Evolutionary conservation across 1,139 yeast species (phyloP).

Genomic region (Nematodospora anomalae): DNA sequence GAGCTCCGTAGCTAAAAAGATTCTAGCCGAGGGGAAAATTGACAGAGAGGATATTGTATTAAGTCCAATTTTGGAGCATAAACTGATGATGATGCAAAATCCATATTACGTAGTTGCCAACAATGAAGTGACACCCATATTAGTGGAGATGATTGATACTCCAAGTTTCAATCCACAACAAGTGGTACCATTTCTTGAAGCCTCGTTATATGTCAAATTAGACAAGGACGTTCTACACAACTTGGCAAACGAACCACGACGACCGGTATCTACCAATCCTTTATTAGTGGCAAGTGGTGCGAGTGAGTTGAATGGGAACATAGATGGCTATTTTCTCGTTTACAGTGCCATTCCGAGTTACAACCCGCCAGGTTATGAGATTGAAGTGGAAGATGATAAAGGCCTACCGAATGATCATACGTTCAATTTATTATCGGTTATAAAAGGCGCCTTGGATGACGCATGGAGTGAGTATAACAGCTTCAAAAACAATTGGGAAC

Average conservation of each 20-base stretch:
- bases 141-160: constrained; percentile 69
- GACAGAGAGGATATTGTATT: constrained; percentile 16
- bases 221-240: constrained; percentile 60
- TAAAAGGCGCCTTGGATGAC: constrained; percentile 57
- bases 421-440: constrained; percentile 45
- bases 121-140: constrained; percentile 49
- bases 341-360: constrained; percentile 65
- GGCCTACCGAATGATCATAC: constrained; percentile 28
- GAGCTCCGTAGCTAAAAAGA: constrained; percentile 18
- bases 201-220: constrained; percentile 60
- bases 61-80: constrained; percentile 2
- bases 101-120: constrained; percentile 26
- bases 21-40: constrained; percentile 3
- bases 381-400: constrained; percentile 27
- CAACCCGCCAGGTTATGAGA: constrained; percentile 53
- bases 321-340: constrained; percentile 71
- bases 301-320: constrained; percentile 67
- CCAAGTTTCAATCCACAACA: constrained; percentile 66
- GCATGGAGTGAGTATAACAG: constrained; percentile 71
- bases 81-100: constrained; percentile 16
- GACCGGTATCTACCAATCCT: constrained; percentile 65
- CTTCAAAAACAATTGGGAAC: constrained; percentile 55
- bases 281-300: constrained; percentile 76
- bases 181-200: constrained; percentile 72
- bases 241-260: constrained; percentile 64